These are phyloP conservation scores for Pythium sp. DNA, from an alignment of 352 stramenopile species.

Conservation along the genomic window DNA sequence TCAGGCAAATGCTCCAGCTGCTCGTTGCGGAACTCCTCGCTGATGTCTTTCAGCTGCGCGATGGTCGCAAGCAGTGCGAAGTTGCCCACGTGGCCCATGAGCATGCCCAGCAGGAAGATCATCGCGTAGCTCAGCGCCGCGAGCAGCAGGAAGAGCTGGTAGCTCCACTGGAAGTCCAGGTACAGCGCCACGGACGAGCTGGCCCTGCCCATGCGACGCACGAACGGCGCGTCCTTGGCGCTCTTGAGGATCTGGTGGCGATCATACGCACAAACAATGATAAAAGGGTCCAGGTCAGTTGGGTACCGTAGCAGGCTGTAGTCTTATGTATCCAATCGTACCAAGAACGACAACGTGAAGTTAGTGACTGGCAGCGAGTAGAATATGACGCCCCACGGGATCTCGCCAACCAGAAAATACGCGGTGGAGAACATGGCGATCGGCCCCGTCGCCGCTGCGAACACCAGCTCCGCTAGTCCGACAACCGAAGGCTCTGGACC, in stretches of 20 bases:
- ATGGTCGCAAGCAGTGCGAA: slow-evolving; percentile 60
- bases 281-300: neutral
- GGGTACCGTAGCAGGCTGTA: neutral
- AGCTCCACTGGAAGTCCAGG: slow-evolving; percentile 58
- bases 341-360: slow-evolving; percentile 52
- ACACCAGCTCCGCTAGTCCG: slow-evolving; percentile 50
- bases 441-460: slow-evolving; percentile 44
- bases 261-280: neutral
- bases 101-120: slow-evolving; percentile 42
- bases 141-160: slow-evolving; percentile 62
- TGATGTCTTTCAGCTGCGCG: slow-evolving; percentile 57
- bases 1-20: slow-evolving; percentile 54
- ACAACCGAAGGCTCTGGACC: slow-evolving; percentile 33
- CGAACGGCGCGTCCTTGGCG: slow-evolving; percentile 69
- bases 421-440: slow-evolving; percentile 54
- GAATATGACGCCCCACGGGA: slow-evolving; percentile 34
- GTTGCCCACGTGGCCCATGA: slow-evolving; percentile 65
- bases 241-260: slow-evolving; percentile 49
- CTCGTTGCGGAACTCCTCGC: slow-evolving; percentile 70
- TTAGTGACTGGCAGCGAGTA: slow-evolving; percentile 68
- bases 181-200: slow-evolving; percentile 50
- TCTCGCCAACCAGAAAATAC: slow-evolving; percentile 43
- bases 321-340: slow-evolving; percentile 8
- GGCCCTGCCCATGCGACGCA: slow-evolving; percentile 42
- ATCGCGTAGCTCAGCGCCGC: slow-evolving; percentile 57